These are phyloP conservation scores for Fusarium domesticum DNA, from an alignment of 2,329 filamentous ascomycete species.

Conservation along the genomic window DNA sequence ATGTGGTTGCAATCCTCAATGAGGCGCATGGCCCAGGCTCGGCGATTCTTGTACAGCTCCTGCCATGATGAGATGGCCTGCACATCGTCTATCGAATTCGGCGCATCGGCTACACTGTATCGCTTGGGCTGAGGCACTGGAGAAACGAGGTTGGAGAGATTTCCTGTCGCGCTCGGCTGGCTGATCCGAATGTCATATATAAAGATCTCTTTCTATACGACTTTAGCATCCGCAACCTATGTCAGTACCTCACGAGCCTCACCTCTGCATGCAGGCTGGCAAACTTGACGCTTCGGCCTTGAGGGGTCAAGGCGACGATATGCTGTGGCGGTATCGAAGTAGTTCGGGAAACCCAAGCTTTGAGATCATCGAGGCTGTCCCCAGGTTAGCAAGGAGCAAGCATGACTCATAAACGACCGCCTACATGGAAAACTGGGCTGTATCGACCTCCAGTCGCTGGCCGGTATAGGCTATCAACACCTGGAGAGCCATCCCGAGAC, in stretches of 20 bases:
- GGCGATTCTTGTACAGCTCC: conserved; percentile 75
- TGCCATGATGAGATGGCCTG: conserved; percentile 86
- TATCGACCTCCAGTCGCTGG: conserved; percentile 77
- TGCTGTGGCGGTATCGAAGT: conserved; percentile 71
- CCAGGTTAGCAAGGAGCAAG: conserved; percentile 11
- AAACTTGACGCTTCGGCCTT: conserved; percentile 79
- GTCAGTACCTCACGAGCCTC: background rate
- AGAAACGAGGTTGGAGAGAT: conserved; percentile 43
- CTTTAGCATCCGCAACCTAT: background rate
- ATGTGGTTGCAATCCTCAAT: conserved; percentile 67
- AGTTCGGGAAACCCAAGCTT: conserved; percentile 72
- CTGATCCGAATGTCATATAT: conserved; percentile 83
- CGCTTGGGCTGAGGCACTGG: conserved; percentile 52
- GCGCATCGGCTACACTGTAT: conserved; percentile 62
- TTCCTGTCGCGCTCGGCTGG: conserved; percentile 50
- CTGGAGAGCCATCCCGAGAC: conserved; percentile 77
- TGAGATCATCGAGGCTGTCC: conserved; percentile 75
- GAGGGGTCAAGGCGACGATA: conserved; percentile 82
- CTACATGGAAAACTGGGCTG: conserved; percentile 70
- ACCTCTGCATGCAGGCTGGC: conserved; percentile 80
- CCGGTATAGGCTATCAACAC: conserved; percentile 92
- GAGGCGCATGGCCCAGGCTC: conserved; percentile 72
- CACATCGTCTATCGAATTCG: conserved; percentile 79
- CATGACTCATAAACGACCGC: background rate
- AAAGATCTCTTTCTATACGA: conserved; percentile 76